Evolutionary conservation across 179 eudicot genomes (phyloP), one percentile per base, ranked within the genome.

Genomic region (Dionaea muscipula): DNA sequence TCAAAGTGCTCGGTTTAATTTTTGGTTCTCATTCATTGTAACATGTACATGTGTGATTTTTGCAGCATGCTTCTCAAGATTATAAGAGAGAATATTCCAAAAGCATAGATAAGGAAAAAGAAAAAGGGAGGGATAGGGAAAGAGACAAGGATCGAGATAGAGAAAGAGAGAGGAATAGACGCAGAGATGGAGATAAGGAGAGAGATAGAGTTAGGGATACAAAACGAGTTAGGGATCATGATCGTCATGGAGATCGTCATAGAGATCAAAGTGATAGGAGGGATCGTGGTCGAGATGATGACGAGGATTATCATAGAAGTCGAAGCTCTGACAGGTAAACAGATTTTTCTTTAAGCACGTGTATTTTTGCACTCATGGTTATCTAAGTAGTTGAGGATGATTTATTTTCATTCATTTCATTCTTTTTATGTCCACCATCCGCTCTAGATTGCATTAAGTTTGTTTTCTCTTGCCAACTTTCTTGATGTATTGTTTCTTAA

Each of bases 291-390:
- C 77, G 81, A 53, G 80, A 71, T 18, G 80, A 63, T 24, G 87
- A 77, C 31, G 84, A 78, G 65, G 83, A 80, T 36, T 71, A 62
- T 53, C 64, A 60, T 59, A 62, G 68, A 60, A 74, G 80, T 62
- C 85, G 89, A 27, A 90, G 82, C 57, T 67, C 66, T 78, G 95
- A 72, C 51, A 72, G 80, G 80, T 75, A 16, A 39, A 4, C 17
- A 39, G 15, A 39, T 39, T 39, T n/a, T 39, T 39, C n/a, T 39
- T 13, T 39, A 39, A 13, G 35, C 10, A 31, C 35, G 5, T 31
- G 5, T 31, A 11, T 31, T 31, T 31, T 31, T 31, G 8, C 35
- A 31, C 35, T 31, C 5, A 31, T 31, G 8, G 35, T 31, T 28
- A n/a, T n/a, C n/a, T n/a, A n/a, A n/a, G n/a, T n/a, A n/a, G n/a